Base-by-base conservation (phyloP, 73 alveolate species). In the Uronychia binucleata region DNA sequence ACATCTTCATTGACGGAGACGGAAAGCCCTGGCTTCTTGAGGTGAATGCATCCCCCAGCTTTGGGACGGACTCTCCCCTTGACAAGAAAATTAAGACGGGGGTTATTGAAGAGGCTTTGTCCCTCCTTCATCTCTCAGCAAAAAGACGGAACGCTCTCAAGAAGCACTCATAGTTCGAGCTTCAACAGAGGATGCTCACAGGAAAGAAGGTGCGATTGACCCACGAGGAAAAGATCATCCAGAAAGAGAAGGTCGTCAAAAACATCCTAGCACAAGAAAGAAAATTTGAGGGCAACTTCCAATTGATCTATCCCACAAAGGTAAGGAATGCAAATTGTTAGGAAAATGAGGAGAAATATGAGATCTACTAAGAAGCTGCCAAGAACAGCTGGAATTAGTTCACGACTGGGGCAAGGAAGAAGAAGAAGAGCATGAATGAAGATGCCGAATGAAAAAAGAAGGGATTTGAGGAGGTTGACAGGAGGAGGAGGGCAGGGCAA, bases 11-110 rank as follows among this genome's bases (percentile, higher is more conserved):
- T 19, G 99, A 97, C 86, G 30, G 79, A 34, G 82, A 95, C 76
- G 82, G 85, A 33, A 95, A 92, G 90, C 97, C 98, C n/a, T 97
- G 85, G 84, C 91, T 97, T 31, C 89, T 97, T 27, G 99, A 97
- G 94, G 97, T 96, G 26, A 97, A 97, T 92, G 96, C 93, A 75
- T 91, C 98, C 46, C 99, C 99, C 27, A 86, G 97, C 59, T 93
- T 96, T 57, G 84, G 88, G 13, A 92, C 94, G 57, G 98, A 96
- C 58, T 92, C 98, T 57, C 97, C 97, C n/a, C 57, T 86, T 25
- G 98, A 96, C 91, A 77, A 87, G 31, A 46, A 87, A 59, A 95
- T 94, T 25, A 97, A 97, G 80, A 86, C 84, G 78, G 83, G 86
- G 57, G 74, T 95, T 14, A 77, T 93, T 19, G 84, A 86, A 25